A percentile compares a stretch with the other conserved stretches of the same genome.
Evolutionary conservation across 176 grass and related monocot species (phyloP).

Genomic region (Rhynchospora pubera): DNA sequence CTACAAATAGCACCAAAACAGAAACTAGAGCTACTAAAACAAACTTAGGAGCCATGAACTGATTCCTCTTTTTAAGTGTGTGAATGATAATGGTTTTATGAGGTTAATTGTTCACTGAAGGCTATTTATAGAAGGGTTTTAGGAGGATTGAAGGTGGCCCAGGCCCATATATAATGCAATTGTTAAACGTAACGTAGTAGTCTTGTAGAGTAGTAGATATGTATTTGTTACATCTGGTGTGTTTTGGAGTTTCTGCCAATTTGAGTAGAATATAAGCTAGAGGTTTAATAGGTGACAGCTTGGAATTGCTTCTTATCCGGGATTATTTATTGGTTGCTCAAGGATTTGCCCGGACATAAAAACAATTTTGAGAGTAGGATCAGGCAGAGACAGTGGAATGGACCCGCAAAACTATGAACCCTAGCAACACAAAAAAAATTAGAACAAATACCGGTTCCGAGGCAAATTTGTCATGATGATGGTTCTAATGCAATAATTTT

Average conservation of each 20-base stretch:
- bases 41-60: not conserved
- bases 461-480: too few relatives aligned
- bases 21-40: not conserved
- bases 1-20: not conserved
- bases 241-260: not conserved
- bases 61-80: not conserved
- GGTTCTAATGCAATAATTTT: too few relatives aligned
- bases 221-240: too few relatives aligned
- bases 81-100: not conserved
- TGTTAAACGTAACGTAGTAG: not conserved
- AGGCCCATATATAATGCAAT: not conserved
- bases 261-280: conserved; percentile 6
- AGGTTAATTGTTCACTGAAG: not conserved
- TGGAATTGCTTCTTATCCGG: not conserved
- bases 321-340: not conserved
- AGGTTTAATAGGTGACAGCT: not conserved
- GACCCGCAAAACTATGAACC: not conserved
- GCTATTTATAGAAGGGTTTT: conserved; percentile 4
- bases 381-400: not conserved
- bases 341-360: not conserved
- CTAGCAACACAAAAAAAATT: not conserved
- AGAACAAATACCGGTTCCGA: too few relatives aligned
- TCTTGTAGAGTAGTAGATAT: too few relatives aligned
- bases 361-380: not conserved
- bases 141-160: not conserved